Evolutionary conservation across 768 basidiomycete genomes (phyloP), one percentile per base, ranked within the genome.

Genomic region (Xerocomellus amylosporus): DNA sequence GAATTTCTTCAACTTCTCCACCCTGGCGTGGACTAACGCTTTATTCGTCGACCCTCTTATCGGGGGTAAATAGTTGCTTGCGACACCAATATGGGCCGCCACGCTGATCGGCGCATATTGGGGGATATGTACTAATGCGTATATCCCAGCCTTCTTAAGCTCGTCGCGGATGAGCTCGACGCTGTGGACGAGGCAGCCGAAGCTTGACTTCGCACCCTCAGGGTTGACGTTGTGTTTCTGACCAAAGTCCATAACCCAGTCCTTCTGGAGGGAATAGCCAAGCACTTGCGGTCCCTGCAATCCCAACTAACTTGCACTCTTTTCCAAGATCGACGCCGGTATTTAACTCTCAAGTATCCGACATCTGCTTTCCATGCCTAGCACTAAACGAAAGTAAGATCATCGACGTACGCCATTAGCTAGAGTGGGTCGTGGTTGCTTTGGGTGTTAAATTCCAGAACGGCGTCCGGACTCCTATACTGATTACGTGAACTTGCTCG

Each of bases 1-100:
- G 34, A 51, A 43, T 22, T 44, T 37, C 41, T 43, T 43, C 34
- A 51, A 22, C 34, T 43, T 51, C n/a, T 51, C 42, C 26, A 44
- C 50, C 17, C 37, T 36, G 6, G 15, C 17, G 5, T 0, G 8
- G 20, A 44, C 0, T 3, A 28, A 12, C 8, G 6, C 17, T 13
- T 1, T 7, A 1, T 5, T 19, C 13, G 15, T 44, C 12, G 13
- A 36, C 13, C 33, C 22, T 26, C 8, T 26, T 34, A 51, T 44
- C 2, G 1, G 42, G 50, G 5, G 15, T 1, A 9, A 1, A 15
- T 9, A 51, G 41, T 51, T 37, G 5, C 41, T 34, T 19, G 33
- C 33, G 2, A 51, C 50, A 7, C 44, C 44, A 19, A 43, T 24
- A 13, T 44, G 34, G 13, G 34, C 50, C 9, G 20, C 1, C 13